Evolutionary conservation across 1,139 yeast species (phyloP), one percentile per base, ranked within the genome.

Genomic region (Yamadazyma epiphylla): DNA sequence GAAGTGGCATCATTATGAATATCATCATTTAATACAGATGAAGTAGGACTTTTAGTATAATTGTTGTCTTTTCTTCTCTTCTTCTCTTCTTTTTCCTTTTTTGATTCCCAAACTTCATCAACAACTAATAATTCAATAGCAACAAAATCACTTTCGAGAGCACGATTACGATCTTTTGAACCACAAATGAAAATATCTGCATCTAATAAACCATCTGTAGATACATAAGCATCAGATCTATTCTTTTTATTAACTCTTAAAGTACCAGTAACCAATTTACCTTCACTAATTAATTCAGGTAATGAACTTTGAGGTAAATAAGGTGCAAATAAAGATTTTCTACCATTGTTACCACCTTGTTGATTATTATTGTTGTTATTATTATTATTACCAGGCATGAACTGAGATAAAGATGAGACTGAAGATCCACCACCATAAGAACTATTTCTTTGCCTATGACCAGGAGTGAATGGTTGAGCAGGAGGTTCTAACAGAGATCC

Each of bases 141-240:
- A 21, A 91, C 98, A 37, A 87, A 65, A 55, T 91, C 98, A 32
- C 97, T 96, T 60, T 91, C 98, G 32, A 91, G 67, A 8, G 98
- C 97, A 53, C 98, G 80, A 58, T 91, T 91, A 55, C 98, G 85
- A 58, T 91, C 98, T 56, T 91, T 91, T n/a, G 97, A 89, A 9
- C 98, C 98, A 64, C 97, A 94, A 43, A 91, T 91, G 53, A 88
- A 91, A 39, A 91, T 87, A 57, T 91, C 98, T 0, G 97, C 95
- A 58, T 91, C 98, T 41, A 91, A 70, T 26, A 89, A 72, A 3
- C 96, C 96, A 53, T 89, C 96, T 0, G 97, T 91, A 4, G 96
- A 81, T 12, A 91, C 97, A 59, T 94, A 91, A 1, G 98, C 98
- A 58, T 91, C 98, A 1, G 96, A 86, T 48, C 98, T 75, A 56